Conservation (phyloP, 2,329 filamentous ascomycete species). For the Seiridium unicorne region DNA sequence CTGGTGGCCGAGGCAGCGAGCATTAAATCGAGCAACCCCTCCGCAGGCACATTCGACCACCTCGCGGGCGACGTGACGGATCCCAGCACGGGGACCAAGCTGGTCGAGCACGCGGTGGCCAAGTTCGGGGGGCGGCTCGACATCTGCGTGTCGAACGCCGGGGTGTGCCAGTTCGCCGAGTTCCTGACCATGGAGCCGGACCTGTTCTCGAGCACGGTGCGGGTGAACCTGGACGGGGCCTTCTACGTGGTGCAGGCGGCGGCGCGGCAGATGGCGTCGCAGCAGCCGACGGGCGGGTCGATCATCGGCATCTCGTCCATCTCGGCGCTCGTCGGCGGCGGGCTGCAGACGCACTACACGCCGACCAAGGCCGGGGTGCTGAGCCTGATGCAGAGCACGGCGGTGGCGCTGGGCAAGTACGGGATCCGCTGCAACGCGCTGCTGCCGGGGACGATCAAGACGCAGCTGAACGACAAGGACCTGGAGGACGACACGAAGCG, state of each 20-base stretch:
- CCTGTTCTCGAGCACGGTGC: slow-evolving; percentile 69
- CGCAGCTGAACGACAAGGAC: slow-evolving; percentile 82
- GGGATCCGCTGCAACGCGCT: slow-evolving; percentile 80
- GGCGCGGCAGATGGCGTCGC: slow-evolving; percentile 73
- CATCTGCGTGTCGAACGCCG: slow-evolving; percentile 85
- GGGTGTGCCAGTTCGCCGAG: slow-evolving; percentile 83
- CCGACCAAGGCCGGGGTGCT: slow-evolving; percentile 83
- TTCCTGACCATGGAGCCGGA: slow-evolving; percentile 73
- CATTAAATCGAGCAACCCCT: slow-evolving; percentile 41
- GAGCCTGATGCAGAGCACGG: slow-evolving; percentile 79
- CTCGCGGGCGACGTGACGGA: slow-evolving; percentile 76
- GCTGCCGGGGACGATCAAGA: slow-evolving; percentile 78
- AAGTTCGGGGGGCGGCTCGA: slow-evolving; percentile 61
- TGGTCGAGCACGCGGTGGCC: slow-evolving; percentile 66
- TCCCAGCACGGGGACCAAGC: slow-evolving; percentile 65
- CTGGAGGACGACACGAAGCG: slow-evolving; percentile 71
- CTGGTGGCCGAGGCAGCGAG: slow-evolving; percentile 50
- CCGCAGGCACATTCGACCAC: slow-evolving; percentile 59
- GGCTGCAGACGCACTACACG: slow-evolving; percentile 79
- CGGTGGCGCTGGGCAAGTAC: slow-evolving; percentile 74
- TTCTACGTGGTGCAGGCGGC: slow-evolving; percentile 87
- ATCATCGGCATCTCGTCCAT: slow-evolving; percentile 79
- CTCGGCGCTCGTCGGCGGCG: slow-evolving; percentile 74
- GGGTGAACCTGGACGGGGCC: slow-evolving; percentile 83
- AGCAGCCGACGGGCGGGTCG: slow-evolving; percentile 67